A percentile compares a stretch with the other conserved stretches of the same genome.
These are phyloP conservation scores for Petunia axillaris DNA, from an alignment of 257 asterid genomes.

Conservation along the genomic window DNA sequence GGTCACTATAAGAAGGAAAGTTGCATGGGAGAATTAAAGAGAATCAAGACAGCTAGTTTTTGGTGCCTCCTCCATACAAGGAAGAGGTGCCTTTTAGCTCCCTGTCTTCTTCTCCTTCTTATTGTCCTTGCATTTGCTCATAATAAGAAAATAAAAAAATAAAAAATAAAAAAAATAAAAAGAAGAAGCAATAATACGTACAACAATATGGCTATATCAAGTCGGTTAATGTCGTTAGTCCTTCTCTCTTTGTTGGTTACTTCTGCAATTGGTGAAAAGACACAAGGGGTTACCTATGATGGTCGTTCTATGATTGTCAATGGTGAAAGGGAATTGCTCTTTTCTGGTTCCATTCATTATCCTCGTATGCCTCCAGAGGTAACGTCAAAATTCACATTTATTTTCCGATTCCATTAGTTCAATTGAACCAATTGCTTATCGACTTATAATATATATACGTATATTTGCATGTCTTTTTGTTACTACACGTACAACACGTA, in stretches of 20 bases:
- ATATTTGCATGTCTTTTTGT: not conserved
- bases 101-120: not conserved
- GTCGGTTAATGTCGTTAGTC: not conserved
- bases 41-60: conserved; percentile 20
- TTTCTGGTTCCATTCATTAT: conserved; percentile 78
- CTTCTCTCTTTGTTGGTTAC: conserved; percentile 19
- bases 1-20: too few species aligned
- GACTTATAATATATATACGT: not conserved
- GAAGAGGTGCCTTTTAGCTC: conserved; percentile 26
- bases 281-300: conserved; percentile 50
- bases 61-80: conserved; percentile 23
- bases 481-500: not conserved
- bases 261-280: conserved; percentile 19
- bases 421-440: too few species aligned
- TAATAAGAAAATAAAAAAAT: too few species aligned
- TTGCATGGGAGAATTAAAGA: too few species aligned
- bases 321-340: conserved; percentile 59
- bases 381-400: not conserved
- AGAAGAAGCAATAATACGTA: not conserved
- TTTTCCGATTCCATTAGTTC: too few species aligned
- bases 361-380: conserved; percentile 75
- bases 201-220: conserved; percentile 13
- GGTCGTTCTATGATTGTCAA: conserved; percentile 62
- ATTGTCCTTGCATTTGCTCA: conserved; percentile 19
- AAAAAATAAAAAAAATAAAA: not conserved